Conservation (phyloP, 305 asterid genomes). For the Solanum aculeatissimum region DNA sequence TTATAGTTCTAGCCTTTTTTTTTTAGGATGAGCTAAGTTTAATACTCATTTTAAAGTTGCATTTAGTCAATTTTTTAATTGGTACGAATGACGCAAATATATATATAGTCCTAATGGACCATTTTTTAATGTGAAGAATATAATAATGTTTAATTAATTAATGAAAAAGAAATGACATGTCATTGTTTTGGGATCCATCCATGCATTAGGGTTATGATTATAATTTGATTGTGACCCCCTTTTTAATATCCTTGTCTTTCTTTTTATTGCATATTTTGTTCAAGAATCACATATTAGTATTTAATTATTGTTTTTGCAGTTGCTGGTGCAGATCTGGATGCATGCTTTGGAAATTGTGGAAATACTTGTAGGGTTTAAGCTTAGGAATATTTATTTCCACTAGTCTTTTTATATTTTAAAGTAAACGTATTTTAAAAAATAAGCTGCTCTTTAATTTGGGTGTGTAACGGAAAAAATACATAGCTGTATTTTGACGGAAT, state of each 20-base stretch:
- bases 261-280: background rate
- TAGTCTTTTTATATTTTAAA: background rate
- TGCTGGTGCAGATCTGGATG: background rate
- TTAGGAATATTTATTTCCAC: background rate
- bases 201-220: background rate
- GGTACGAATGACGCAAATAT: background rate
- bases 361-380: background rate
- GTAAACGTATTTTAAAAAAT: no score
- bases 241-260: background rate
- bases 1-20: background rate
- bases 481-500: background rate
- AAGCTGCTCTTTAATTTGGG: no score
- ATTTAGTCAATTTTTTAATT: background rate
- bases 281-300: background rate
- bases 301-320: background rate
- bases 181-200: background rate
- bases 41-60: background rate
- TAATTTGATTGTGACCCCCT: background rate
- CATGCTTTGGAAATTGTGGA: background rate
- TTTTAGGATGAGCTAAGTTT: background rate
- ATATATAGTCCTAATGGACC: background rate
- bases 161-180: background rate
- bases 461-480: background rate
- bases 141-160: background rate
- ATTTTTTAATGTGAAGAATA: background rate